Evolutionary conservation across 192 early-diverging fungal genomes (phyloP).

Genomic region (Coemansia asiatica): DNA sequence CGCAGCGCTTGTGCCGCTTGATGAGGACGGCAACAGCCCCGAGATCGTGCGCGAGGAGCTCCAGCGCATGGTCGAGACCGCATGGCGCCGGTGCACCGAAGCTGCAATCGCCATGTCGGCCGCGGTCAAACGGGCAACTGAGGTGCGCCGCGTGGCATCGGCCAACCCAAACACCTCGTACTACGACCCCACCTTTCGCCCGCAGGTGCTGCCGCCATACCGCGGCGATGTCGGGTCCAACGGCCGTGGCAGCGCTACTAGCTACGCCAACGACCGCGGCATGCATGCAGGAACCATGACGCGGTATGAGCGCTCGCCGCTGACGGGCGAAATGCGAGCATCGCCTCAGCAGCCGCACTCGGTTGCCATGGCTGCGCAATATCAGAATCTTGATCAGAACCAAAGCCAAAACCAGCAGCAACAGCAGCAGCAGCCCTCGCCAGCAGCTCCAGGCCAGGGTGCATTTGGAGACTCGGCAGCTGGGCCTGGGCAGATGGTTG

Average conservation of each 20-base stretch:
- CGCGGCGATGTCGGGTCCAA: conserved; percentile 32
- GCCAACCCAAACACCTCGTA: conserved; percentile 33
- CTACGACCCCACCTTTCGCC: conserved; percentile 52
- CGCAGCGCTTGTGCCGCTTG: conserved; percentile 22
- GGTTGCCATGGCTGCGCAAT: conserved; percentile 4
- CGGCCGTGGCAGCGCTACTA: conserved; percentile 4
- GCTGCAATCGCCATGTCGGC: conserved; percentile 49
- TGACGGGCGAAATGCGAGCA: conserved; percentile 22
- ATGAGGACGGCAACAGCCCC: conserved; percentile 46
- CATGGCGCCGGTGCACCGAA: conserved; percentile 53
- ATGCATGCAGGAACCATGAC: conserved; percentile 3
- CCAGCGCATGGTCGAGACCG: conserved; percentile 48
- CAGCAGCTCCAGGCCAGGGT: background rate
- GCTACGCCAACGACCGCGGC: conserved; percentile 6
- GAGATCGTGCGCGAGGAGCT: conserved; percentile 51
- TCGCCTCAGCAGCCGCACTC: conserved; percentile 22
- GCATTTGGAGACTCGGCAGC: conserved; percentile 23
- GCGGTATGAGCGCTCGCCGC: conserved; percentile 14
- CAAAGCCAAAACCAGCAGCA: conserved; percentile 17
- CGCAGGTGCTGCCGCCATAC: conserved; percentile 46
- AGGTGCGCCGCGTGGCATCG: conserved; percentile 33
- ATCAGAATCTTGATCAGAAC: conserved; percentile 6
- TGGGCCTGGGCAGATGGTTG: conserved; percentile 31
- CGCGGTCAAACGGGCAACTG: conserved; percentile 34
- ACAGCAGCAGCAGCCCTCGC: conserved; percentile 11